Base-by-base conservation (phyloP, 495 filamentous ascomycete genomes). In the Podospora tetraspora region DNA sequence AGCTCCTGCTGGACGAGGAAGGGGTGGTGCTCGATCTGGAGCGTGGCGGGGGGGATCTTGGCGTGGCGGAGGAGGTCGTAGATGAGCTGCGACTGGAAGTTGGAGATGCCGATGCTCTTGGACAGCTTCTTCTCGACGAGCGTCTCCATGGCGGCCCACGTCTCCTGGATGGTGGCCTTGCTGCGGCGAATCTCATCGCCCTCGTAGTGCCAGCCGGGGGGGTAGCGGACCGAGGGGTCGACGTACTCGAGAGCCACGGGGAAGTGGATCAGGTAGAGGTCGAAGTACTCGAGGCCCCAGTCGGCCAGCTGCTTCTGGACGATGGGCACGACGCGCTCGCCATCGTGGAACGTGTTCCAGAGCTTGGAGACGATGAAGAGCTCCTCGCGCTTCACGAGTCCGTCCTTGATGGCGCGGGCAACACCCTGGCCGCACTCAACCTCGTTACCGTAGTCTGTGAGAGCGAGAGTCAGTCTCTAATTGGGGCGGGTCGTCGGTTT, bases 11-110 rank as follows among this genome's bases (percentile, higher is more conserved):
- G 94, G 57, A 89, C 88, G 68, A 97, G 88, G 87, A 93, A 97
- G n/a, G 94, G 94, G 84, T 98, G 94, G 83, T 97, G 94, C 85
- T 97, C 94, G 81, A 98, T 91, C 84, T 98, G 94, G 52, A 97
- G 89, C 57, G 90, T 90, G 22, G 92, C 88, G 13, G 92, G 93
- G 43, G 82, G 84, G 77, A 93, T 86, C 69, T 86, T 87, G 57
- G 92, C 92, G 80, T 96, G 95, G 62, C 91, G 87, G 72, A 97
- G 84, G 70, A 97, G 81, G 78, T 97, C 94, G 78, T 94, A 88
- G 73, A 98, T 77, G 67, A 96, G 83, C 75, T 90, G 85, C 58
- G 87, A 88, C 76, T 89, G 89, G 89, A 95, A 96, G 85, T 98
- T 98, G 80, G 86, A 89, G 70, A 98, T 81, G 65, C 94, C 94